Percentiles rank a stretch among this genome's conserved stretches.
Evolutionary conservation across 805 yeast species (phyloP).

Genomic region (Starmera caribaea): DNA sequence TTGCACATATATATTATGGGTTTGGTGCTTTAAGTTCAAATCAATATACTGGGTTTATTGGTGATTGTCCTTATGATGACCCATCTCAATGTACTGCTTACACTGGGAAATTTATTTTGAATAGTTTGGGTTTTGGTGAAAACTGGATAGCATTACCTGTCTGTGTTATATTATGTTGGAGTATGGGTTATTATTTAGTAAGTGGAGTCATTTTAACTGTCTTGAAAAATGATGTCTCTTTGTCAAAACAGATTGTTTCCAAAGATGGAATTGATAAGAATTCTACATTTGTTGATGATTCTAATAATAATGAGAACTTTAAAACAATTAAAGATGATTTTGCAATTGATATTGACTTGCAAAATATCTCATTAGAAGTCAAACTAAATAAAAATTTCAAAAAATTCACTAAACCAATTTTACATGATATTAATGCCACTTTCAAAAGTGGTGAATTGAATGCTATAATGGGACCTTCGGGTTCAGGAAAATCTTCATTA

Average conservation of each 20-base stretch:
- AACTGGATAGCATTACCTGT: slow-evolving; percentile 64
- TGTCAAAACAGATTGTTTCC: slow-evolving; percentile 13
- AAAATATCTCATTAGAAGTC: background rate
- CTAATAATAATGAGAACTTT: background rate
- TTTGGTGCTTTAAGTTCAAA: slow-evolving; percentile 61
- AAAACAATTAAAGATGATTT: background rate
- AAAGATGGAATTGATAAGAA: slow-evolving; percentile 1
- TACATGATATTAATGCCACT: slow-evolving; percentile 11
- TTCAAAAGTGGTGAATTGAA: slow-evolving; percentile 37
- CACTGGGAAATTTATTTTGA: slow-evolving; percentile 44
- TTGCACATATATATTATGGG: slow-evolving; percentile 70
- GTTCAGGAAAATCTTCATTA: slow-evolving; percentile 67
- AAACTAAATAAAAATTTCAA: background rate
- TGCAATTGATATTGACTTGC: background rate
- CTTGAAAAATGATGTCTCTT: slow-evolving; percentile 25
- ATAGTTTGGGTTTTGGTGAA: slow-evolving; percentile 47
- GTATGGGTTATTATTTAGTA: slow-evolving; percentile 37
- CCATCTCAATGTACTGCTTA: slow-evolving; percentile 34
- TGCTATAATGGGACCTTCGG: slow-evolving; percentile 78
- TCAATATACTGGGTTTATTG: slow-evolving; percentile 52
- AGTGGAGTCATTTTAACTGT: slow-evolving; percentile 41
- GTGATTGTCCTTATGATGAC: slow-evolving; percentile 42
- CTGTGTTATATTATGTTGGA: slow-evolving; percentile 49
- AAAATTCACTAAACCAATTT: slow-evolving; percentile 4
- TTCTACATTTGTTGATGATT: background rate